phyloP scores from a whole-genome alignment of 2,329 filamentous ascomycete genomes.

The Pseudopyrenochaeta lycopersici region DNA sequence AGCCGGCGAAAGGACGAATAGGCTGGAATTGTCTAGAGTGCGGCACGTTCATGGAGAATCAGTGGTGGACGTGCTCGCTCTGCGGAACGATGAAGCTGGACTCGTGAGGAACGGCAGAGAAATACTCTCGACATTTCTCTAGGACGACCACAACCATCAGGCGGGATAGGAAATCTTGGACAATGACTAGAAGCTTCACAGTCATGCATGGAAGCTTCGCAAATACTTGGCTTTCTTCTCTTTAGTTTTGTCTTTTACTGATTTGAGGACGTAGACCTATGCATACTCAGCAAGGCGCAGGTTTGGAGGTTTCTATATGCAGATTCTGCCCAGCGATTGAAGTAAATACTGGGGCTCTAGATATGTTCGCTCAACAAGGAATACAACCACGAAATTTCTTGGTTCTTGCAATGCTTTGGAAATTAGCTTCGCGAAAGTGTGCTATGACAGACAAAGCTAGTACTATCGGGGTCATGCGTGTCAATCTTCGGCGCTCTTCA shows the following conservation, averaged over 20 bases:
- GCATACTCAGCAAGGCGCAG: neutral
- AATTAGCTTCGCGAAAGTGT: no score
- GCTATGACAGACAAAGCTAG: no score
- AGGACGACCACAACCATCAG: no score
- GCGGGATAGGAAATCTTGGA: no score
- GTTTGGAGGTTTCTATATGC: neutral
- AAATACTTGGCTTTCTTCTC: no score
- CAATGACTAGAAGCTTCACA: no score
- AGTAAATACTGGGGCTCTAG: neutral
- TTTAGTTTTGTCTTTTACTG: neutral
- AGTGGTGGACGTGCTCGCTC: constrained; percentile 71
- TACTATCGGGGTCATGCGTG: no score
- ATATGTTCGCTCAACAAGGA: neutral
- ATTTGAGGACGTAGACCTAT: neutral
- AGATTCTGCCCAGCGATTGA: neutral
- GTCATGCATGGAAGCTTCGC: no score
- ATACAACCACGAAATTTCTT: neutral
- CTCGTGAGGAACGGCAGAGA: constrained; percentile 22
- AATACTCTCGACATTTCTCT: neutral
- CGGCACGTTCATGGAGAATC: constrained; percentile 69
- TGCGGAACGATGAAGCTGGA: constrained; percentile 67
- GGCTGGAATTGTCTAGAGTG: constrained; percentile 69
- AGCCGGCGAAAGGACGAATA: constrained; percentile 57
- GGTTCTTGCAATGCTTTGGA: neutral
- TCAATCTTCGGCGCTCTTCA: no score